These are phyloP conservation scores for Amniculicola lignicola DNA, from an alignment of 495 filamentous ascomycete genomes.

Conservation along the genomic window DNA sequence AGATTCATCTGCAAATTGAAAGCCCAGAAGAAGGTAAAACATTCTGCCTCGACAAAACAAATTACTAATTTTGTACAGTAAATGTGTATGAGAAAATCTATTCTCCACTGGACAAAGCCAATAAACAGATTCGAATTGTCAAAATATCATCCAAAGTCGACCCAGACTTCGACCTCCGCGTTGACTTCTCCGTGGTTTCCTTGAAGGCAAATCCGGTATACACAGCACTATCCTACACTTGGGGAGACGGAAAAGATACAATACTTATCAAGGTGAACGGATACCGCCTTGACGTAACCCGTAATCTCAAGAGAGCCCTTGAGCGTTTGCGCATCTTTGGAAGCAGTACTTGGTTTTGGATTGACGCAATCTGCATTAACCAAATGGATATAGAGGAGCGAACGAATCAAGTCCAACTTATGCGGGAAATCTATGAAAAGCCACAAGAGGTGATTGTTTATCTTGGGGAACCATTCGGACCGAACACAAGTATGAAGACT, in stretches of 20 bases:
- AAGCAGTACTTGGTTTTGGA: no score
- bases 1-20: conserved; percentile 4
- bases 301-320: conserved; percentile 31
- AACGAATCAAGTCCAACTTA: conserved; percentile 29
- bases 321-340: conserved; percentile 14
- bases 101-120: neutral
- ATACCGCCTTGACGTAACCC: conserved; percentile 20
- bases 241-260: conserved; percentile 18
- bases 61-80: neutral
- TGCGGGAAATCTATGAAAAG: conserved; percentile 19
- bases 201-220: conserved; percentile 16
- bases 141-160: conserved; percentile 6
- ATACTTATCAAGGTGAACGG: conserved; percentile 27
- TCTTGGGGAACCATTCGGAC: conserved; percentile 17
- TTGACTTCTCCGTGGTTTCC: conserved; percentile 2
- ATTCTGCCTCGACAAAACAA: neutral
- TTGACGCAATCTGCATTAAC: conserved; percentile 27
- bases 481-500: neutral
- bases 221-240: conserved; percentile 33
- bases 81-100: conserved; percentile 10
- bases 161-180: neutral
- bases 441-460: conserved; percentile 16
- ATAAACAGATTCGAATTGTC: conserved; percentile 6
- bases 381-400: conserved; percentile 32
- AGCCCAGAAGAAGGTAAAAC: neutral